Evolutionary conservation across 148 eudicot species (phyloP).

Genomic region (Talinum fruticosum): DNA sequence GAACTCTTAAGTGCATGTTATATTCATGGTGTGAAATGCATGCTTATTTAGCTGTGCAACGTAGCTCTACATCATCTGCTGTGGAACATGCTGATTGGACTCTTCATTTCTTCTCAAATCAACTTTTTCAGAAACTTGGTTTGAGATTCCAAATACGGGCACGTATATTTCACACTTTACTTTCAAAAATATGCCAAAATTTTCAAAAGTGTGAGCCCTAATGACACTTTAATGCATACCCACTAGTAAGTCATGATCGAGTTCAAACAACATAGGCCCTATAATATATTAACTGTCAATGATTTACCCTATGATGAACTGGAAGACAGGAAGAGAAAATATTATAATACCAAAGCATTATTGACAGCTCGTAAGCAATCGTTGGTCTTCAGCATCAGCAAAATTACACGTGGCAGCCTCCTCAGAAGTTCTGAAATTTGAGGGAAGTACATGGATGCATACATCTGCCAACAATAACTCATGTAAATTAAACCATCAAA

Average conservation of each 20-base stretch:
- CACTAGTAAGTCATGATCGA: not conserved
- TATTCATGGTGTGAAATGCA: not conserved
- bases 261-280: not conserved
- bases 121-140: no score
- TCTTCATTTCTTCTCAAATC: no score
- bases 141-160: not conserved
- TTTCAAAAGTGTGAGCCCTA: not conserved
- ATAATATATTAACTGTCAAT: not conserved
- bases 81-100: no score
- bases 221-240: not conserved
- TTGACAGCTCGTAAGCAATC: slow-evolving; percentile 91
- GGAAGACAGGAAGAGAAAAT: not conserved
- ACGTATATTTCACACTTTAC: not conserved
- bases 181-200: not conserved
- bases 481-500: not conserved
- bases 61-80: not conserved
- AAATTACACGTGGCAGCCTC: slow-evolving; percentile 89
- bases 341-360: slow-evolving; percentile 63
- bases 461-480: slow-evolving; percentile 61
- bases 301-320: not conserved
- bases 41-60: not conserved
- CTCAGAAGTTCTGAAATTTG: slow-evolving; percentile 88
- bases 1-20: not conserved
- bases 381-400: slow-evolving; percentile 92
- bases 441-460: slow-evolving; percentile 87